Base-by-base conservation (phyloP, 1,284 basidiomycete species). In the Naganishia sp. region DNA sequence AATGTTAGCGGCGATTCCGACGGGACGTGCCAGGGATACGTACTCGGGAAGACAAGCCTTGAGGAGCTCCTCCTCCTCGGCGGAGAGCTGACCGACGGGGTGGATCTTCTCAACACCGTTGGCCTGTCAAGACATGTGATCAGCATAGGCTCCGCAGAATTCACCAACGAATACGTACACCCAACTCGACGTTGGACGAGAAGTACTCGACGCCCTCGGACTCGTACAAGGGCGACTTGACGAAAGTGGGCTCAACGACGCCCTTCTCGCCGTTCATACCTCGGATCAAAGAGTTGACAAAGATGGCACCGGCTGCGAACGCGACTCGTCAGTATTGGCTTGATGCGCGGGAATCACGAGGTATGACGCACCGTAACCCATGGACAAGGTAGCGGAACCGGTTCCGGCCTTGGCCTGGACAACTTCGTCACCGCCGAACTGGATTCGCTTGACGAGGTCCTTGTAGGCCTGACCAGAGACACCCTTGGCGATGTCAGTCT, bases 51-150 rank as follows among this genome's bases (percentile, higher is more conserved):
- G 79, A 84, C 89, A 92, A 57, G 89, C 92, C 52, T 87, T 89
- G 75, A 96, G 83, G 69, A 95, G 85, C 79, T 88, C 87, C 85
- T 94, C 80, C 83, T 96, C 94, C 77, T 89, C 85, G 52, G 87
- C 82, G 42, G 89, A 84, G 74, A 96, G 76, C 46, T 83, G 73
- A 60, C 94, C 94, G 68, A 96, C 79, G 32, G 88, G 86, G 83
- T 89, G 83, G 77, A 97, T 95, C 83, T 88, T 90, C 83, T 88
- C 88, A 70, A 95, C 91, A 85, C 94, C 94, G 70, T 93, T 87
- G 68, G 83, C 79, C 89, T 91, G 73, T 17, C 28, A 47, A 18
- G 18, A 23, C 31, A 13, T 18, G 13, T 45, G 23, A 67, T 47
- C 32, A 66, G 57, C 6, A 61, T 13, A 18, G 7, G 0, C 0